Conservation (phyloP, 352 stramenopile species). For the Phytophthora uliginosa region DNA sequence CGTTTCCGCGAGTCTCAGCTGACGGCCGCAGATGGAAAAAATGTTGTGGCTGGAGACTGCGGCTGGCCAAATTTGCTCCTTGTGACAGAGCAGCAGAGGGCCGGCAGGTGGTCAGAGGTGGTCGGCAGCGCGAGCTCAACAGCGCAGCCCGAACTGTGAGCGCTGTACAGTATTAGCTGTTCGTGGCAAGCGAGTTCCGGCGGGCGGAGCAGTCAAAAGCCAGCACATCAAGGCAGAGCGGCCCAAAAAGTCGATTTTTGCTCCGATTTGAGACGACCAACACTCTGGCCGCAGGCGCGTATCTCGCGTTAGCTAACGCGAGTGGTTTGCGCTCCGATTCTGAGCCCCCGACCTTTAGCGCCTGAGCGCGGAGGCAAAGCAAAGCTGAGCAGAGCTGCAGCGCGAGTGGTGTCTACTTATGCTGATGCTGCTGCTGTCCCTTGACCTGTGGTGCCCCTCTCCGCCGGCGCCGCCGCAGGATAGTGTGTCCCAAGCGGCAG, state of each 20-base stretch:
- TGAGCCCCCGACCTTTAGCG: neutral
- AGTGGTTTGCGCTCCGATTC: neutral
- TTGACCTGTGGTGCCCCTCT: neutral
- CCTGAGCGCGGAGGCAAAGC: neutral
- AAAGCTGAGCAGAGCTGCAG: neutral
- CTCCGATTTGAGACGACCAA: neutral
- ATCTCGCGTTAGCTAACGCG: neutral
- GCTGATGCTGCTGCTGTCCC: neutral
- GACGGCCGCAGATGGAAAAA: constrained; percentile 1
- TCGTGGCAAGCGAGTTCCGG: neutral
- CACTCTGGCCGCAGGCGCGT: neutral
- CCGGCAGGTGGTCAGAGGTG: neutral
- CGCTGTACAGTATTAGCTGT: neutral
- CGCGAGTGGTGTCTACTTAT: neutral
- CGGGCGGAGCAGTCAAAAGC: neutral
- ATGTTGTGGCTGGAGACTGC: neutral
- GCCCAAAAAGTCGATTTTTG: neutral
- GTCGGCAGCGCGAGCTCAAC: neutral
- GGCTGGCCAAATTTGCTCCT: neutral
- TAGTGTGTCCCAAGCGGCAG: constrained; percentile 4
- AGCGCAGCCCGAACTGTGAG: neutral
- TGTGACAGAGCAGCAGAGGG: neutral
- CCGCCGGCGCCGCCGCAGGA: neutral
- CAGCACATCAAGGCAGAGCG: neutral
- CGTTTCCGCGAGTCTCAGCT: constrained; percentile 1